Base-by-base conservation (phyloP, 345 rosid species). In the Rubroshorea leprosula region DNA sequence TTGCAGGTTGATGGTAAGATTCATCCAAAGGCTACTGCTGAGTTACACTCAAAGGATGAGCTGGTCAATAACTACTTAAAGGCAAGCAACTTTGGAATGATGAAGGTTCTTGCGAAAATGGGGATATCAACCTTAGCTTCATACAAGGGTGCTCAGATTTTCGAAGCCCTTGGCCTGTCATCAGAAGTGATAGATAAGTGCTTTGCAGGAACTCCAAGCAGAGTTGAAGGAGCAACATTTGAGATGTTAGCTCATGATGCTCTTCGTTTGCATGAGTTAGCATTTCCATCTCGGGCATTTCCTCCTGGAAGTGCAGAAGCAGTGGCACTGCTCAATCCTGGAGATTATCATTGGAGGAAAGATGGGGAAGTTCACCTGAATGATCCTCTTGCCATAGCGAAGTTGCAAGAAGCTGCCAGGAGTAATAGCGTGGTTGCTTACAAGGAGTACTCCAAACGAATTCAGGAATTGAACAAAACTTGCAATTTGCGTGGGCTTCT, bases 101-200 rank as follows among this genome's bases (percentile, higher is more conserved):
- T 94, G 99, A 94, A 94, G 75, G 99, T 94, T 68, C 96, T 94
- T 41, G 99, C 99, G 14, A 94, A 90, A 68, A 94, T 94, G 99
- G 99, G 99, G 52, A 94, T 94, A 49, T 94, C 99, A 29, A 94
- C 99, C 27, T 61, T 94, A 68, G 99, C 99, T 44, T 94, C 99
- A 0, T 94, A 94, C 74, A 94, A 94, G 78, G 99, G 99, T 49
- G 97, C 99, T 74, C 99, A 94, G 68, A 94, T 94, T 62, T 94
- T 94, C 62, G 99, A 94, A 84, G 97, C 96, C 44, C 78, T 94
- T 44, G 99, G 99, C 27, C 97, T 94, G 59, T 85, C 99, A 7
- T 87, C 95, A 48, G 89, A 90, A 72, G 97, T 94, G n/a, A 83
- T 94, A 47, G 85, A 90, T 71, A 94, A 86, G 74, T 90, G 99